These are phyloP conservation scores for Botryotinia convoluta DNA, from an alignment of 2,329 filamentous ascomycete genomes.

Conservation along the genomic window DNA sequence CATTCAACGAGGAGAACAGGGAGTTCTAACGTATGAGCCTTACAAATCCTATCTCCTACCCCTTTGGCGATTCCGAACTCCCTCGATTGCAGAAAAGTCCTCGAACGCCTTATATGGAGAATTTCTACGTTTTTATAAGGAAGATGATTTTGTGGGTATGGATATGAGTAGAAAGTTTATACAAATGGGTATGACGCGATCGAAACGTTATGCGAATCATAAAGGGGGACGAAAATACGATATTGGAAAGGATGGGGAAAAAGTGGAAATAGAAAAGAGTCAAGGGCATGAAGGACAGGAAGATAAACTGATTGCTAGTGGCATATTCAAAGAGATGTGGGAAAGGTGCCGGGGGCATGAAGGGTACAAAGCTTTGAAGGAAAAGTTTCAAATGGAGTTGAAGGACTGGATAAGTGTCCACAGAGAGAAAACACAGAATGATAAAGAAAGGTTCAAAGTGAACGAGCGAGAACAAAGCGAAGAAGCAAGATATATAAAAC, in stretches of 20 bases:
- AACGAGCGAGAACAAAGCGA: neutral
- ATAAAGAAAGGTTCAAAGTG: neutral
- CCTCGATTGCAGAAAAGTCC: conserved; percentile 50
- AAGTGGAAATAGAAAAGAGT: conserved; percentile 42
- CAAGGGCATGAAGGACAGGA: conserved; percentile 45
- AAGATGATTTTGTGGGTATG: conserved; percentile 59
- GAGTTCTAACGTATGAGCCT: conserved; percentile 60
- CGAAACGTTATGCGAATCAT: conserved; percentile 57
- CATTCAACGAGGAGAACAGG: conserved; percentile 59
- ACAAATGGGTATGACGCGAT: conserved; percentile 64
- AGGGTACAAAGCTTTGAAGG: conserved; percentile 1
- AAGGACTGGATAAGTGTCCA: neutral
- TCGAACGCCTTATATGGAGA: conserved; percentile 48
- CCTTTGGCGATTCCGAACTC: conserved; percentile 57
- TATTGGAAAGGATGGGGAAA: conserved; percentile 31
- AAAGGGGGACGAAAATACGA: conserved; percentile 54
- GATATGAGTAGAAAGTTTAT: conserved; percentile 64
- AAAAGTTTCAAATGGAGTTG: neutral
- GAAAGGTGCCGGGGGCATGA: conserved; percentile 22
- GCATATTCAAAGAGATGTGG: conserved; percentile 50
- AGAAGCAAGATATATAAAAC: neutral
- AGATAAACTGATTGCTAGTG: conserved; percentile 51
- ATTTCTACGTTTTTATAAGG: conserved; percentile 51
- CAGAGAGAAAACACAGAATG: neutral
- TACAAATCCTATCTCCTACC: conserved; percentile 61